Evolutionary conservation across 2,329 filamentous ascomycete species (phyloP).

Genomic region (Cytospora mali): DNA sequence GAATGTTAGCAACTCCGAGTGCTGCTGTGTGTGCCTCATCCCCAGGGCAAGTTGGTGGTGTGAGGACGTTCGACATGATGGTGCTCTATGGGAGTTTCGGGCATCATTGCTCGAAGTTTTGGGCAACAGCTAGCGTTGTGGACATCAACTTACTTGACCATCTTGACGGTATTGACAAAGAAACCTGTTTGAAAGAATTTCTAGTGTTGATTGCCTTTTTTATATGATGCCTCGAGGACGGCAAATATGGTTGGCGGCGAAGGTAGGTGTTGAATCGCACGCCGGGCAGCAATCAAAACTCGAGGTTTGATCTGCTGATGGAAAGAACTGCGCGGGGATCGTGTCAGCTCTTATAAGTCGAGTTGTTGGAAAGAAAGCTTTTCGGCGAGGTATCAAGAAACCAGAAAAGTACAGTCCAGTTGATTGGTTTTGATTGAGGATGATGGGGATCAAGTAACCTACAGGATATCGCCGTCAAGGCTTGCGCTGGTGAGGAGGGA

Average conservation of each 20-base stretch:
- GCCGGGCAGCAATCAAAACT: slow-evolving; percentile 26
- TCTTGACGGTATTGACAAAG: slow-evolving; percentile 78
- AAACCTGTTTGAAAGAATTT: slow-evolving; percentile 36
- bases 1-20: slow-evolving; percentile 51
- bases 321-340: slow-evolving; percentile 28
- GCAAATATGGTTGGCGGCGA: slow-evolving; percentile 25
- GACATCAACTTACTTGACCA: slow-evolving; percentile 89
- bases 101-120: not conserved
- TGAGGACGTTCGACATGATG: slow-evolving; percentile 7
- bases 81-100: not conserved
- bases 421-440: not conserved
- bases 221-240: slow-evolving; percentile 28
- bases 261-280: slow-evolving; percentile 22
- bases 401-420: not conserved
- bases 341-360: not conserved
- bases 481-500: slow-evolving; percentile 28
- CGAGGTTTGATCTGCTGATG: slow-evolving; percentile 25
- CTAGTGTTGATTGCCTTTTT: slow-evolving; percentile 29
- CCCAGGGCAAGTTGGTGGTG: not conserved
- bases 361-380: not conserved
- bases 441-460: slow-evolving; percentile 11
- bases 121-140: not conserved
- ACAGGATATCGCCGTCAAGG: slow-evolving; percentile 29
- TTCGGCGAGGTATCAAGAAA: slow-evolving; percentile 10
- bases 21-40: slow-evolving; percentile 31